Conservation (phyloP, 108 stramenopile genomes). For the Cylindrotheca closterium region DNA sequence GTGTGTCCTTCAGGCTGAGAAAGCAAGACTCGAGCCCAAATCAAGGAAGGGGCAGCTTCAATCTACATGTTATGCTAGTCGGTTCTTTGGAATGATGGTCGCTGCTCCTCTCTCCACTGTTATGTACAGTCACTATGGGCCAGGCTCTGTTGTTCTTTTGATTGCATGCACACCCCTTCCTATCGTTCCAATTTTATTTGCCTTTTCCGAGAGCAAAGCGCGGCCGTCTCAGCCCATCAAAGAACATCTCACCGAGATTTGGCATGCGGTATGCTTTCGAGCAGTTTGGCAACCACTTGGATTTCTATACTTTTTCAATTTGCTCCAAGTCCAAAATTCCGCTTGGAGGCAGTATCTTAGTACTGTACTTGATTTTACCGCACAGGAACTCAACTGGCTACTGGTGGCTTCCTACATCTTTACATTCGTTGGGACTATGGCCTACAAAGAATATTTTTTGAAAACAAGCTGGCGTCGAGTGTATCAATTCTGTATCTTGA, state of each 20-base stretch:
- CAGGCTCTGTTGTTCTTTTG: constrained; percentile 42
- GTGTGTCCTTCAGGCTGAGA: constrained; percentile 56
- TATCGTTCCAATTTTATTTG: constrained; percentile 37
- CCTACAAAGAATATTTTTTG: constrained; percentile 77
- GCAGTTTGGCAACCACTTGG: constrained; percentile 84
- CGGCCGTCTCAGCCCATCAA: constrained; percentile 23
- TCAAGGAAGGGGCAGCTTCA: constrained; percentile 59
- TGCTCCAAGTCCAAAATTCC: constrained; percentile 74
- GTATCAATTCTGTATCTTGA: constrained; percentile 58
- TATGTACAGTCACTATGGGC: constrained; percentile 56
- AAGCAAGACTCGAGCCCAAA: constrained; percentile 70
- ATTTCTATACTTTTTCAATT: constrained; percentile 78
- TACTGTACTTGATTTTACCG: constrained; percentile 61
- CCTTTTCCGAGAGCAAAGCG: not conserved
- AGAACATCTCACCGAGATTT: constrained; percentile 69
- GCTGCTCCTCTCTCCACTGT: constrained; percentile 66
- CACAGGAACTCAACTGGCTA: constrained; percentile 60
- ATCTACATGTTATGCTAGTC: constrained; percentile 71
- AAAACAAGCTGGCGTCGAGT: constrained; percentile 68
- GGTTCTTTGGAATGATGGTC: constrained; percentile 81
- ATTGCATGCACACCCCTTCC: constrained; percentile 51
- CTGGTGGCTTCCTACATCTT: constrained; percentile 70
- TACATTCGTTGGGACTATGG: constrained; percentile 66
- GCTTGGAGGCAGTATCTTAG: constrained; percentile 77
- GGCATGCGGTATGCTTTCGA: constrained; percentile 63